Base-by-base conservation (phyloP, 2,329 filamentous ascomycete genomes). In the Pseudonectria foliicola region DNA sequence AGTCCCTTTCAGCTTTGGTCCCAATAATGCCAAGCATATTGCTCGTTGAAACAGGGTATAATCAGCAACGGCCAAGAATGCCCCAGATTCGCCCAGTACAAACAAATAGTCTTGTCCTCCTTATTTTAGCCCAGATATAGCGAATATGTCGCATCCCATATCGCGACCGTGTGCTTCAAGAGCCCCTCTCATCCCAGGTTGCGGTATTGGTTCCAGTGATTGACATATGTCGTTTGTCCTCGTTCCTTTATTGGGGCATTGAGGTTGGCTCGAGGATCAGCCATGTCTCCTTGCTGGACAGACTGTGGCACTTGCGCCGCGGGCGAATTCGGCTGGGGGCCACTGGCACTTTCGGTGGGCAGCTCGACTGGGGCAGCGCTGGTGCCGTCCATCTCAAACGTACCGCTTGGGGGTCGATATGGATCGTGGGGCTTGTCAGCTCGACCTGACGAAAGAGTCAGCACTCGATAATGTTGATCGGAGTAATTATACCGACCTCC, bases 371-470 rank as follows among this genome's bases (percentile, higher is more conserved):
- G 55, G 15, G 49, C 46, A 8, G 45, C 43, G 18, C 45, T 52
- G 7, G 54, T 54, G 15, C 50, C 60, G 36, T 63, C 61, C 60
- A 64, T 62, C 40, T 64, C 61, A 37, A 58, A 61, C n/a, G 56
- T 46, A 35, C 48, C 49, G 37, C 43, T 50, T 12, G 37, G 40
- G 7, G 57, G 53, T 11, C 39, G 49, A 32, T 48, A 42, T 21
- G 45, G 48, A 34, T 56, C 45, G n/a, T 47, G 41, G 14, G 48
- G 44, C 34, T 45, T 52, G 46, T 63, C 60, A 27, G 38, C 52
- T 33, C 60, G 55, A 2, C 61, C 61, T 64, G 38, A n/a, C 26
- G 33, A 14, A 36, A 11, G 26, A n/a, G 35, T 45, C 37, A 53
- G 38, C 14, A n/a, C 38, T 39, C 28, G 29, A 25, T 35, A 15